A percentile compares a stretch with the other conserved stretches of the same genome.
phyloP scores from a whole-genome alignment of 306 rosid genomes.

The Quercus alba region DNA sequence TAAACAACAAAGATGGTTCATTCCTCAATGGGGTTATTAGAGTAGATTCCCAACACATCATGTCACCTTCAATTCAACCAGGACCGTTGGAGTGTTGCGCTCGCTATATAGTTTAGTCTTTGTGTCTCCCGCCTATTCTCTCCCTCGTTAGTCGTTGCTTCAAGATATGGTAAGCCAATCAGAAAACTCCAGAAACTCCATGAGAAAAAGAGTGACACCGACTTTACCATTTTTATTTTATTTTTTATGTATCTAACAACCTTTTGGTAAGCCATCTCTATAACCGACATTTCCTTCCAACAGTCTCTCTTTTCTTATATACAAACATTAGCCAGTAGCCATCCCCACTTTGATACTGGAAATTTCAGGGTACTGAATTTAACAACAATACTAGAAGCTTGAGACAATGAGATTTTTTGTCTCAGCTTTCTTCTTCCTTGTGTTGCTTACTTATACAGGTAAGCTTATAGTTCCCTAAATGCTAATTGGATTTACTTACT shows the following conservation, averaged over 20 bases:
- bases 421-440: slow-evolving; percentile 44
- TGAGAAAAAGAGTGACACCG: slow-evolving; percentile 15
- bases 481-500: not conserved
- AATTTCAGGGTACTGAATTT: not conserved
- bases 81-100: slow-evolving; percentile 49
- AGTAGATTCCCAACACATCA: not conserved
- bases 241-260: slow-evolving; percentile 40
- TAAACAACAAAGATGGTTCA: not conserved
- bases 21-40: not conserved
- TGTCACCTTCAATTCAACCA: slow-evolving; percentile 41
- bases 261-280: slow-evolving; percentile 50
- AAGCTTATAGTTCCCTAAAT: slow-evolving; percentile 3
- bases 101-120: slow-evolving; percentile 21
- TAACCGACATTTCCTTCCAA: slow-evolving; percentile 22
- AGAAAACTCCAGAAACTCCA: slow-evolving; percentile 18
- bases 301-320: slow-evolving; percentile 18
- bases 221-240: not conserved
- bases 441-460: slow-evolving; percentile 57
- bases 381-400: slow-evolving; percentile 17
- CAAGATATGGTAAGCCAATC: slow-evolving; percentile 62
- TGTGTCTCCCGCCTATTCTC: slow-evolving; percentile 33
- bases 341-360: slow-evolving; percentile 1
- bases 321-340: not conserved
- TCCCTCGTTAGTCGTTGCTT: slow-evolving; percentile 62
- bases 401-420: slow-evolving; percentile 47